phyloP scores from a whole-genome alignment of 805 yeast species.

The Schwanniomyces sp. region DNA sequence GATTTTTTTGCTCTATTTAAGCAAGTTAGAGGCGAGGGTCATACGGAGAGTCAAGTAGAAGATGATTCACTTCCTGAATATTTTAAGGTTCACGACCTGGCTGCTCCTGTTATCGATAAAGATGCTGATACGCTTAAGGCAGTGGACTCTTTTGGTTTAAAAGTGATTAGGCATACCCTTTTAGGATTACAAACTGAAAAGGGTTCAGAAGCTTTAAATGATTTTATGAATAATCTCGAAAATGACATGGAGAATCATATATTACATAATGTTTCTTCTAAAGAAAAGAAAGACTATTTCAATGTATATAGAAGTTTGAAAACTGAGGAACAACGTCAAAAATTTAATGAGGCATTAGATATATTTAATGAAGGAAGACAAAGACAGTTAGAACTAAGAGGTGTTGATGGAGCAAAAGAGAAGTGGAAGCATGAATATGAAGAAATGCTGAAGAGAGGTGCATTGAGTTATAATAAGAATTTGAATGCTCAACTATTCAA shows the following conservation, averaged over 20 bases:
- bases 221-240: conserved; percentile 27
- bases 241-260: conserved; percentile 23
- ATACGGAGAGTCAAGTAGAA: conserved; percentile 4
- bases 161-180: conserved; percentile 74
- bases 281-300: conserved; percentile 60
- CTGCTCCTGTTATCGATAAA: conserved; percentile 47
- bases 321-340: conserved; percentile 39
- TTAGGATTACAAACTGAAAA: conserved; percentile 38
- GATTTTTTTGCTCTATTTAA: conserved; percentile 31
- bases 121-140: conserved; percentile 56
- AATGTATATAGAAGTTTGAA: conserved; percentile 56
- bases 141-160: conserved; percentile 76
- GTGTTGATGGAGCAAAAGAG: conserved; percentile 81
- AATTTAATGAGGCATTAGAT: conserved; percentile 69
- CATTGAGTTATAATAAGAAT: conserved; percentile 51
- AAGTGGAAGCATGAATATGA: conserved; percentile 88
- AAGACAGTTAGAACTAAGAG: conserved; percentile 68
- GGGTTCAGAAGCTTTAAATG: conserved; percentile 17
- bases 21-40: conserved; percentile 17
- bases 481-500: conserved; percentile 76
- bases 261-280: conserved; percentile 29
- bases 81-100: conserved; percentile 26
- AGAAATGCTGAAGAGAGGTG: conserved; percentile 59
- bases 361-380: conserved; percentile 76
- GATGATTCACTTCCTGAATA: conserved; percentile 27